Conservation (phyloP, 139 green algal genomes). For the Picochlorum sp. region DNA sequence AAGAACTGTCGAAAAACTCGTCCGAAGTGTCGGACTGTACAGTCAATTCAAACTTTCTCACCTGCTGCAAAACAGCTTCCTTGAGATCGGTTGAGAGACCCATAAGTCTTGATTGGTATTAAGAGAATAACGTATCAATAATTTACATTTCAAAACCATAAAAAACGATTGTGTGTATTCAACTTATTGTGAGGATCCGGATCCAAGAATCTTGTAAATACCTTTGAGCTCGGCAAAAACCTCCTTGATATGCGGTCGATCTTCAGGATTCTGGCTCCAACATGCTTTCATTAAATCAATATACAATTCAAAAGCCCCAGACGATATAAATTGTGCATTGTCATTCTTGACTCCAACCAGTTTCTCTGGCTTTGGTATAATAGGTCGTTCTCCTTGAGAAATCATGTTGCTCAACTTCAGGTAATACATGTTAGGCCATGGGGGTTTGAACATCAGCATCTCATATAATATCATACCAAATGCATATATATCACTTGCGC, state of each 20-base stretch:
- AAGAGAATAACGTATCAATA: too few species aligned
- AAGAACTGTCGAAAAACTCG: too few species aligned
- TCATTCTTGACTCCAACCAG: background rate
- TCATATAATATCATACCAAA: slow-evolving; percentile 9
- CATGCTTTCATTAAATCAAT: slow-evolving; percentile 7
- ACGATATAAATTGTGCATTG: background rate
- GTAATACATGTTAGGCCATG: background rate
- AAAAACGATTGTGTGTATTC: background rate
- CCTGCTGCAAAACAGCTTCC: too few species aligned
- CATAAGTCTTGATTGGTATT: too few species aligned
- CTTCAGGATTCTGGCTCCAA: slow-evolving; percentile 8
- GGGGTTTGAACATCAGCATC: background rate
- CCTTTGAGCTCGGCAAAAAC: slow-evolving; percentile 16
- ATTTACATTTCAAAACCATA: background rate
- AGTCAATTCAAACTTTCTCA: too few species aligned
- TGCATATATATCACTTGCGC: slow-evolving; percentile 7
- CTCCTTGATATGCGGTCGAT: slow-evolving; percentile 44
- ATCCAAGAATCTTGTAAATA: background rate
- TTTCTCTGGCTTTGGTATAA: background rate
- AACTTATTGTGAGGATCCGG: background rate
- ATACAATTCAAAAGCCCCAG: background rate
- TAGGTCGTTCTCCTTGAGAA: background rate
- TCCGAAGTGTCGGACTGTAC: too few species aligned
- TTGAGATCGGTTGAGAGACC: too few species aligned
- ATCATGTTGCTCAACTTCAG: too few species aligned